phyloP scores from a whole-genome alignment of 352 stramenopile genomes.

The Phytophthora kernoviae region DNA sequence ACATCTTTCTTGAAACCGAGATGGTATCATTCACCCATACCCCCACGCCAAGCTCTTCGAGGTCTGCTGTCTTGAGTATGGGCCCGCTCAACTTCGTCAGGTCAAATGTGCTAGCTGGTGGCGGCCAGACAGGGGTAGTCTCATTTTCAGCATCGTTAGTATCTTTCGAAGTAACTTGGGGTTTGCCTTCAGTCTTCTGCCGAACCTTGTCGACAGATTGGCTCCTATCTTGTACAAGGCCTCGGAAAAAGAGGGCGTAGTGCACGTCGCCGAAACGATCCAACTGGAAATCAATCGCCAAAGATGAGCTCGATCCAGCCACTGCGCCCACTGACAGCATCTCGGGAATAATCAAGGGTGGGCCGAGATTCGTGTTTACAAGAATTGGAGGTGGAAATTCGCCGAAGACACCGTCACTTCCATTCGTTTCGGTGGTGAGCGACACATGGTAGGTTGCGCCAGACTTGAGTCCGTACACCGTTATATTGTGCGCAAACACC shows the following conservation, averaged over 20 bases:
- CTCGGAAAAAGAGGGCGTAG: constrained; percentile 77
- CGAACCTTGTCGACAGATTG: neutral
- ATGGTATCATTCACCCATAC: constrained; percentile 83
- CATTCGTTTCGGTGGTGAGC: constrained; percentile 71
- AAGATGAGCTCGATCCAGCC: constrained; percentile 44
- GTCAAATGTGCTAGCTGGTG: constrained; percentile 49
- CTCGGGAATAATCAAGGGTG: constrained; percentile 44
- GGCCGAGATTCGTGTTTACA: constrained; percentile 57
- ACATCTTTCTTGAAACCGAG: constrained; percentile 70
- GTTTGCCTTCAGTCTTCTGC: neutral
- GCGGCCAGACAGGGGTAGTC: constrained; percentile 46
- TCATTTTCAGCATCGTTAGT: constrained; percentile 13
- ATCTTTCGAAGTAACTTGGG: neutral
- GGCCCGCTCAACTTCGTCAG: constrained; percentile 45
- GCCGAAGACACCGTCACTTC: constrained; percentile 70
- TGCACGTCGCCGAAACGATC: constrained; percentile 73
- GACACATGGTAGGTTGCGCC: constrained; percentile 77
- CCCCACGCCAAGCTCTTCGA: constrained; percentile 62
- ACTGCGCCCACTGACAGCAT: constrained; percentile 44
- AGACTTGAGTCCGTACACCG: constrained; percentile 41
- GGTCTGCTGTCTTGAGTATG: constrained; percentile 52
- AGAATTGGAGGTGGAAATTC: constrained; percentile 75
- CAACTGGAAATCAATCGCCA: constrained; percentile 61
- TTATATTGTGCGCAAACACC: constrained; percentile 68
- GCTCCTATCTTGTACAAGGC: constrained; percentile 46